Percentiles rank a stretch among this genome's conserved stretches.
These are phyloP conservation scores for Hygrophoropsis aurantiaca DNA, from an alignment of 768 basidiomycete genomes.

Conservation along the genomic window DNA sequence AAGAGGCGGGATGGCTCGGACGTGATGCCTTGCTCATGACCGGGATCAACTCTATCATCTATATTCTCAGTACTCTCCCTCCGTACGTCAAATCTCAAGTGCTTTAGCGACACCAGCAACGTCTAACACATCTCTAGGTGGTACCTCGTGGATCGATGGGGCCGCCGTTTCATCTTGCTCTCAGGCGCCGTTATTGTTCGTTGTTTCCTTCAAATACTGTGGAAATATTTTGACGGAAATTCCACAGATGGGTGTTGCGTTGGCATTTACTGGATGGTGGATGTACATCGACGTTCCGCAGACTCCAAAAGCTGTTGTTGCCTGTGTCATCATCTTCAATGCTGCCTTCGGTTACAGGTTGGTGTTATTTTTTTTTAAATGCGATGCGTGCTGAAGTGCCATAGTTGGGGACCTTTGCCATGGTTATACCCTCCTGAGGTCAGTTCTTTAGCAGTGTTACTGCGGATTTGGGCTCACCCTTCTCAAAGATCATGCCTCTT, in stretches of 20 bases:
- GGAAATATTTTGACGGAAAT: slow-evolving; percentile 4
- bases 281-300: slow-evolving; percentile 86
- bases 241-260: slow-evolving; percentile 73
- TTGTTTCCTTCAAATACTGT: slow-evolving; percentile 9
- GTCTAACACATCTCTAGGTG: slow-evolving; percentile 51
- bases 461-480: slow-evolving; percentile 6
- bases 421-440: slow-evolving; percentile 91
- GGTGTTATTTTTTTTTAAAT: background rate
- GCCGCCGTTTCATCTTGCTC: slow-evolving; percentile 82
- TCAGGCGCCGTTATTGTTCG: slow-evolving; percentile 79
- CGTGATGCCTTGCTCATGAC: slow-evolving; percentile 94
- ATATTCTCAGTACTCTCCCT: slow-evolving; percentile 76
- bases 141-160: slow-evolving; percentile 93
- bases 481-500: slow-evolving; percentile 81
- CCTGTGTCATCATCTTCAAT: slow-evolving; percentile 90
- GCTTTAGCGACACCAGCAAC: slow-evolving; percentile 3
- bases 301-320: slow-evolving; percentile 85
- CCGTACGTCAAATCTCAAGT: slow-evolving; percentile 55
- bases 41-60: slow-evolving; percentile 86
- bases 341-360: slow-evolving; percentile 90
- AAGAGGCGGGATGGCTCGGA: slow-evolving; percentile 95
- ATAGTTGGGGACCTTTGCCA: slow-evolving; percentile 83
- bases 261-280: slow-evolving; percentile 87
- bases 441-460: slow-evolving; percentile 5
- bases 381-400: slow-evolving; percentile 3